Conservation (phyloP, 2,329 filamentous ascomycete species). For the Botryotinia convoluta region DNA sequence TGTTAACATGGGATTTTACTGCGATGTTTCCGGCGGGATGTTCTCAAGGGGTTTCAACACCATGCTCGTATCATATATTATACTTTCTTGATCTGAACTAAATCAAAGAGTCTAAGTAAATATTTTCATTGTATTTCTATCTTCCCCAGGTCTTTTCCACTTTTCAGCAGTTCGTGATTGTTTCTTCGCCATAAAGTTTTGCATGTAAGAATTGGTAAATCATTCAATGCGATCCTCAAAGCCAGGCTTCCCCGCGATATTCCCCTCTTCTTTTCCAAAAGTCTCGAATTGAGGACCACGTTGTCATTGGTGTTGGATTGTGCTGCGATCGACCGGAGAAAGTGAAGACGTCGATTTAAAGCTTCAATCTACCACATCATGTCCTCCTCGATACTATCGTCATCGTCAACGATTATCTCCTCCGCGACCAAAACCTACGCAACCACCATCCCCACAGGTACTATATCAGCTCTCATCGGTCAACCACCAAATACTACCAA, state of each 20-base stretch:
- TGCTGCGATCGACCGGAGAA: background rate
- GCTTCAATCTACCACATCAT: background rate
- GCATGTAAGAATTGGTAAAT: background rate
- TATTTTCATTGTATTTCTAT: background rate
- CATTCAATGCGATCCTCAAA: background rate
- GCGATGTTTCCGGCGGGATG: background rate
- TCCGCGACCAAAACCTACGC: constrained; percentile 14
- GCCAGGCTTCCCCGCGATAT: background rate
- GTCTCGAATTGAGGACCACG: background rate
- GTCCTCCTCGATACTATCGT: background rate
- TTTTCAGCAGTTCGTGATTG: background rate
- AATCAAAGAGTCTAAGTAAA: background rate
- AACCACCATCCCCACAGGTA: constrained; percentile 23
- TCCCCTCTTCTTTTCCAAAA: background rate
- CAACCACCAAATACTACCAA: constrained; percentile 33
- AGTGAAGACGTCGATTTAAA: background rate
- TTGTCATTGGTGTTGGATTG: no score
- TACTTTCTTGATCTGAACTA: background rate
- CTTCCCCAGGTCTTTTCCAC: background rate
- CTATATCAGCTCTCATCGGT: constrained; percentile 32
- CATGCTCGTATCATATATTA: no score
- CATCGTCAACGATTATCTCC: background rate
- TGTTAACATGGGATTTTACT: background rate
- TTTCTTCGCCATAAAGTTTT: background rate
- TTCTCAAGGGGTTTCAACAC: background rate